Evolutionary conservation across 768 basidiomycete species (phyloP), one percentile per base, ranked within the genome.

Genomic region (Collybia sp.): DNA sequence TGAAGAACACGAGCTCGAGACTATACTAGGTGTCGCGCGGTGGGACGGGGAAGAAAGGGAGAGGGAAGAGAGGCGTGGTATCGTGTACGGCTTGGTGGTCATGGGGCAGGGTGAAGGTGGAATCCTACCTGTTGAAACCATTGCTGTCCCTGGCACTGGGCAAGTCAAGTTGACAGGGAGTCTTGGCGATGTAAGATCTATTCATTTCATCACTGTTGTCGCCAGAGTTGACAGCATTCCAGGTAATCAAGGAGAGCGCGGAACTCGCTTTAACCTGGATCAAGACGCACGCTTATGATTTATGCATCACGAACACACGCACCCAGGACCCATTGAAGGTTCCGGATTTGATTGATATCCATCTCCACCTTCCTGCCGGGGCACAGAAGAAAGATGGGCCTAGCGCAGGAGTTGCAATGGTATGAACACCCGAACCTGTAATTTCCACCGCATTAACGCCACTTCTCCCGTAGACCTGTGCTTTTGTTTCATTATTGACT

Each of bases 301-400:
- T 92, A 49, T 79, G 85, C 35, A 80, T 92, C 59, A 91, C 89
- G 9, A 77, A 79, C 46, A 70, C 76, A 30, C 77, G 80, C 40
- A 68, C 76, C 31, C 79, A 86, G 31, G 88, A 92, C 56, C 85
- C 88, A 12, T 67, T 95, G 52, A 85, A 86, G 56, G 72, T 81
- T 6, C 83, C 82, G 0, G 77, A 86, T 43, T 64, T 72, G 16
- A 77, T 93, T 39, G 92, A 97, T 58, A 68, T 97, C 9, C 93
- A 97, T 56, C 67, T 93, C 12, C 93, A 96, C 58, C 70, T 95
- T 8, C 94, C 93, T 1, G 77, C 88, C 1, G 94, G 93, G 0
- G 88, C 91, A 2, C 87, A 93, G 63, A 91, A 84, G 76, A 96
- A 95, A 68, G 93, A 95, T 56, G 93, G 93, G 0, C 92, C 93